Percentiles rank a stretch among this genome's conserved stretches.
Conservation (phyloP, 345 rosid species). For the Erysimum cheiranthoides region DNA sequence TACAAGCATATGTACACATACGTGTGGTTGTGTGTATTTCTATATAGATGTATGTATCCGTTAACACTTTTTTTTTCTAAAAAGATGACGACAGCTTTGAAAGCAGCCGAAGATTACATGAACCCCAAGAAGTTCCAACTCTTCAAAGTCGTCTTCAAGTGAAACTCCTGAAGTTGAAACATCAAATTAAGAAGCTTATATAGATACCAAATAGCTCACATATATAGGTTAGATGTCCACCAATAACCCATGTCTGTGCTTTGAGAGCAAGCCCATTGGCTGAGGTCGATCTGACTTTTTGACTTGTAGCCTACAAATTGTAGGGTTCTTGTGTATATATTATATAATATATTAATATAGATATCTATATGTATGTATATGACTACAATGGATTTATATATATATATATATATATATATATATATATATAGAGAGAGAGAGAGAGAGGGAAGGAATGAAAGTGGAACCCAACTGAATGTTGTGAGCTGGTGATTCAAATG, state of each 20-base stretch:
- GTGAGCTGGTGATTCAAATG: constrained; percentile 54
- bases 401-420: not conserved
- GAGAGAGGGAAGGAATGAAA: constrained; percentile 19
- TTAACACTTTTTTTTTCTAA: not conserved
- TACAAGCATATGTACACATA: not conserved
- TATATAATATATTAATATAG: not conserved
- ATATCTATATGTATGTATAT: not conserved
- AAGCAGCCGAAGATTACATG: constrained; percentile 35
- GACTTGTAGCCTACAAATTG: constrained; percentile 30
- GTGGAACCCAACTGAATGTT: constrained; percentile 41
- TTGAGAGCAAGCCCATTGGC: constrained; percentile 40
- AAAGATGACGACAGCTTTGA: constrained; percentile 33
- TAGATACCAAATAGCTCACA: constrained; percentile 28
- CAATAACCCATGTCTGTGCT: constrained; percentile 32
- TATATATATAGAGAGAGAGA: not conserved
- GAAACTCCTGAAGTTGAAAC: constrained; percentile 40
- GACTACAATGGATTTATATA: not conserved
- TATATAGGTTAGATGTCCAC: constrained; percentile 31
- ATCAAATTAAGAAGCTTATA: constrained; percentile 32
- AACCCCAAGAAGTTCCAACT: constrained; percentile 38
- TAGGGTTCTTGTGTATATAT: constrained; percentile 19
- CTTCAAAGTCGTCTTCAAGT: constrained; percentile 43
- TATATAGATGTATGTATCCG: not conserved
- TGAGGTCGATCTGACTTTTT: constrained; percentile 35
- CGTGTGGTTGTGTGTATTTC: not conserved